Percentiles rank a stretch among this genome's conserved stretches.
Evolutionary conservation across 148 eudicot species (phyloP).

Genomic region (Rhododendron griersonianum): DNA sequence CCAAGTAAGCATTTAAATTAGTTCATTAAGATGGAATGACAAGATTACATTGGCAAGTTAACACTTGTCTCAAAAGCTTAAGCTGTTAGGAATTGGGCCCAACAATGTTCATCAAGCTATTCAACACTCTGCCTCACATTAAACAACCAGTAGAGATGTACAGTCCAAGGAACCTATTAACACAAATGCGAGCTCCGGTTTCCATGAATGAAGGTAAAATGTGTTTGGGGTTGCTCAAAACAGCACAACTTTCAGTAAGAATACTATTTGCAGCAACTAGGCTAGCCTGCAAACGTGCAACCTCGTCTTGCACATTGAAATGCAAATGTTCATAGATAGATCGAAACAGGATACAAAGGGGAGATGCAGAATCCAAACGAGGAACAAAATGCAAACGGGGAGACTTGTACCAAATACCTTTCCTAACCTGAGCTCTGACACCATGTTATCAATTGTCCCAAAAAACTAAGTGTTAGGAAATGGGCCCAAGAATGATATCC

Average conservation of each 20-base stretch:
- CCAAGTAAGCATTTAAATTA: not conserved
- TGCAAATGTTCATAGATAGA: too few species aligned
- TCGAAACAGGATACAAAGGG: not conserved
- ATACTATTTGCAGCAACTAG: conserved; percentile 58
- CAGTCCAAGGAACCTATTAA: conserved; percentile 52
- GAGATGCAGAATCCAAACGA: not conserved
- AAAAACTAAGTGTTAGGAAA: too few species aligned
- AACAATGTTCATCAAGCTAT: too few species aligned
- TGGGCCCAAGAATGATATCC: not conserved
- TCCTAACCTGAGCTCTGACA: too few species aligned
- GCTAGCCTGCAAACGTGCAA: conserved; percentile 53
- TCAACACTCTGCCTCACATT: conserved; percentile 64
- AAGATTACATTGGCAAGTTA: not conserved
- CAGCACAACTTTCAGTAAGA: conserved; percentile 33
- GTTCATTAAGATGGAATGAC: not conserved
- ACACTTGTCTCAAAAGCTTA: too few species aligned
- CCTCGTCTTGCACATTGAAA: too few species aligned
- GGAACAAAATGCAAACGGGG: not conserved
- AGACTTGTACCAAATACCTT: not conserved
- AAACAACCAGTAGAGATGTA: conserved; percentile 68
- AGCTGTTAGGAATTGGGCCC: too few species aligned
- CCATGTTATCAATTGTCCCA: too few species aligned
- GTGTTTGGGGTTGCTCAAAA: conserved; percentile 67
- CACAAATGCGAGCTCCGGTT: conserved; percentile 63
- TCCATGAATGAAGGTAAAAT: conserved; percentile 73